A percentile compares a stretch with the other conserved stretches of the same genome.
phyloP scores from a whole-genome alignment of 176 grass and related monocot genomes.

The Aegilops longissima region DNA sequence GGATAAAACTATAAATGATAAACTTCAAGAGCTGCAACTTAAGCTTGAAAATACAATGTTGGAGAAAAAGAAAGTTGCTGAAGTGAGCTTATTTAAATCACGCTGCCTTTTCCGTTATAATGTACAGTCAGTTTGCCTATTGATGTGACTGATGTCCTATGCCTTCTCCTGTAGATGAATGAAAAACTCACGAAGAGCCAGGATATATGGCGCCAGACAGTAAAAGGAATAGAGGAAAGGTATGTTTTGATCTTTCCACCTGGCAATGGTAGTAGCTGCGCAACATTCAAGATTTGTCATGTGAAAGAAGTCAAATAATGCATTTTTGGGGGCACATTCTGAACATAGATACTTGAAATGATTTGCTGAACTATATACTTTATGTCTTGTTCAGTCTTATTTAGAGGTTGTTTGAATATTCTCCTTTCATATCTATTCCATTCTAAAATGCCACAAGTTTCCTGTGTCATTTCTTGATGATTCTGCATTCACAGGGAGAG shows the following conservation, averaged over 20 bases:
- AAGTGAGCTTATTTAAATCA: slow-evolving; percentile 48
- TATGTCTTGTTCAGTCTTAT: background rate
- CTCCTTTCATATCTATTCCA: background rate
- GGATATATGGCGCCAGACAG: slow-evolving; percentile 69
- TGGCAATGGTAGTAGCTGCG: background rate
- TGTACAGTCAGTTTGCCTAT: background rate
- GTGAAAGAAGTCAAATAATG: background rate
- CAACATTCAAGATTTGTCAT: background rate
- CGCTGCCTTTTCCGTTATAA: background rate
- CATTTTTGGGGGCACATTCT: background rate
- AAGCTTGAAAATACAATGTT: slow-evolving; percentile 60
- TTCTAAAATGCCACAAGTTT: background rate
- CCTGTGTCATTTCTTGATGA: background rate
- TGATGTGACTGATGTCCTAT: background rate
- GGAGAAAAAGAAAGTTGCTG: slow-evolving; percentile 72
- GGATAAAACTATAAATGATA: slow-evolving; percentile 65
- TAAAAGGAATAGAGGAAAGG: slow-evolving; percentile 84
- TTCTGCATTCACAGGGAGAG: slow-evolving; percentile 39
- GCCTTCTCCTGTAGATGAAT: slow-evolving; percentile 56
- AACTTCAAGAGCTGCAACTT: slow-evolving; percentile 63
- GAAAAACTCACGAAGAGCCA: slow-evolving; percentile 64
- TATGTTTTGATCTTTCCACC: slow-evolving; percentile 30
- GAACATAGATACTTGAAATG: background rate
- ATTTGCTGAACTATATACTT: background rate
- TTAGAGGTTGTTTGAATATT: background rate